Evolutionary conservation across 768 basidiomycete species (phyloP), one percentile per base, ranked within the genome.

Genomic region (Amylocystis lapponica): DNA sequence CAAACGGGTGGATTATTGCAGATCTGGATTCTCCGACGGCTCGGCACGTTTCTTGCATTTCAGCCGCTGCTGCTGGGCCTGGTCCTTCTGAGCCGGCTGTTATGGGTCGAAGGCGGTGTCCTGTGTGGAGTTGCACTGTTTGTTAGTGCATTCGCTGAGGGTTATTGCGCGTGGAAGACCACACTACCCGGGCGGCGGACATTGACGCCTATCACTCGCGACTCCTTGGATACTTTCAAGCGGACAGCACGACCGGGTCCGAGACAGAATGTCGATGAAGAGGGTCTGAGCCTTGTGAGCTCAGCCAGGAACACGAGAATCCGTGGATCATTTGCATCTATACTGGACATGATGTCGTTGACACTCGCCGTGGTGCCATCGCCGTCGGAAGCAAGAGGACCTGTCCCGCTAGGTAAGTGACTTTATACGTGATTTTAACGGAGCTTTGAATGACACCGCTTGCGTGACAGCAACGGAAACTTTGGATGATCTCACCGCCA

Each of bases 341-440:
- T 90, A 37, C 66, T 90, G 46, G 86, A 89, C 57, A 86, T 90
- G 83, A 87, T 90, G 82, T 81, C 82, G 47, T 52, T 78, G 43
- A 87, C 85, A 14, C 67, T 88, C 31, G 84, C 86, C 5, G 83
- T 87, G 6, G 75, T 76, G 68, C 86, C 86, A 3, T 74, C 79
- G 3, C 65, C 72, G 9, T 71, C 74, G 17, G 70, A 71, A 31
- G 60, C 66, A 37, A 70, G 74, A 40, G 81, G 83, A 5, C 71
- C 81, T 40, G 68, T 86, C 26, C 82, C 87, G 26, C 68, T 88
- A 41, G 67, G 85, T 86, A 62, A 58, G 82, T 74, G 11, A 20
- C 17, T 23, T n/a, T n/a, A n/a, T n/a, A n/a, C n/a, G n/a, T n/a
- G n/a, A n/a, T n/a, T n/a, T n/a, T n/a, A n/a, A n/a, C n/a, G n/a